A percentile compares a stretch with the other conserved stretches of the same genome.
Evolutionary conservation across 75 land plant species (phyloP).

Genomic region (Sequoiadendron giganteum): DNA sequence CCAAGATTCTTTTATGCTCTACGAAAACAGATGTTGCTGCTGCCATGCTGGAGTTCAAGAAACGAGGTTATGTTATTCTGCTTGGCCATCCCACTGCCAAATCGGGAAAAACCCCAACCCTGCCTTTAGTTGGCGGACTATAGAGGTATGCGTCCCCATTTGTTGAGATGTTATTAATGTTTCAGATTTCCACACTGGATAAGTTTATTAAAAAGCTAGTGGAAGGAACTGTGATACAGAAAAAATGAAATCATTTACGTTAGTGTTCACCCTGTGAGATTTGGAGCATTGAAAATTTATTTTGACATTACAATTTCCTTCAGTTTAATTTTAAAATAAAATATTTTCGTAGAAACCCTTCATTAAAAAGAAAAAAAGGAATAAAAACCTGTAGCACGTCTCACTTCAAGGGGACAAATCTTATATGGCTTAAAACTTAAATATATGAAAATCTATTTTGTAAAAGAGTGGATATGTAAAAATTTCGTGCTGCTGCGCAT

Average conservation of each 20-base stretch:
- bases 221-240: too few species aligned
- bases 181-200: neutral
- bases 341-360: neutral
- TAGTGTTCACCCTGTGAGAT: neutral
- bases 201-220: too few species aligned
- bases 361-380: too few species aligned
- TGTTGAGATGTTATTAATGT: neutral
- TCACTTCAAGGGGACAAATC: neutral
- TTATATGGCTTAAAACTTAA: too few species aligned
- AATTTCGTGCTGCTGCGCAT: too few species aligned
- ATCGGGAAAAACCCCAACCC: neutral
- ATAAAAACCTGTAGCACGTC: neutral
- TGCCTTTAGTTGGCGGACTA: neutral
- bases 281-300: neutral
- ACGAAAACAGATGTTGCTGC: neutral
- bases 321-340: neutral
- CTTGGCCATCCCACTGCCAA: neutral
- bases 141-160: neutral
- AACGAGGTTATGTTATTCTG: neutral
- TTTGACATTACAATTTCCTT: neutral
- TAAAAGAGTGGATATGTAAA: too few species aligned
- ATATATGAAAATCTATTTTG: too few species aligned
- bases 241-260: neutral
- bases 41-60: neutral
- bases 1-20: constrained; percentile 1